These are phyloP conservation scores for Saturnispora halmiae DNA, from an alignment of 805 yeast genomes.

Conservation along the genomic window DNA sequence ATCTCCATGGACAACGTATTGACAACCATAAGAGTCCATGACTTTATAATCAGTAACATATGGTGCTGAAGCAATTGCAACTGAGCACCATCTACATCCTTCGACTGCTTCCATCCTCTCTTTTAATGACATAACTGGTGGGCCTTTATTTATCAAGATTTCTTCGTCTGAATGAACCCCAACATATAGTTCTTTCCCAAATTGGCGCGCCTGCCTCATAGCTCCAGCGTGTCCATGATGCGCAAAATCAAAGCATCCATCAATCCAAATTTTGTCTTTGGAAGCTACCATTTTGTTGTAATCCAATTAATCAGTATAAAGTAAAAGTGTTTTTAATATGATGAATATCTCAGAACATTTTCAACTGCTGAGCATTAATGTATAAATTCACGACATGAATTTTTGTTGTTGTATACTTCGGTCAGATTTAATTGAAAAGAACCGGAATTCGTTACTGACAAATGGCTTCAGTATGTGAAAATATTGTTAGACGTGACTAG, in stretches of 20 bases:
- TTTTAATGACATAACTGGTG: slow-evolving; percentile 77
- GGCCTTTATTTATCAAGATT: slow-evolving; percentile 76
- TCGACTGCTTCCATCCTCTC: slow-evolving; percentile 82
- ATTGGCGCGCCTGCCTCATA: slow-evolving; percentile 80
- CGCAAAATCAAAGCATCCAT: slow-evolving; percentile 96
- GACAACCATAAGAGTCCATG: slow-evolving; percentile 65
- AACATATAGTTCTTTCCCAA: slow-evolving; percentile 66
- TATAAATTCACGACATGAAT: no score
- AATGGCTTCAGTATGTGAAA: no score
- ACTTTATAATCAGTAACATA: slow-evolving; percentile 84
- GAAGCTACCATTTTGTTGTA: slow-evolving; percentile 10
- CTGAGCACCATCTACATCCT: slow-evolving; percentile 84
- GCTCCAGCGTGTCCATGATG: slow-evolving; percentile 99
- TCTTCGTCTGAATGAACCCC: slow-evolving; percentile 94
- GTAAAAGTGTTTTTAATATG: not conserved
- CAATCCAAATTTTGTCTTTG: slow-evolving; percentile 63
- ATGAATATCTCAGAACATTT: not conserved
- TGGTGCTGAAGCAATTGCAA: slow-evolving; percentile 70
- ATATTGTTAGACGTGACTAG: no score
- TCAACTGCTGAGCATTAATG: no score
- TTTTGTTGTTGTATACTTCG: no score
- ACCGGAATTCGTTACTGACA: no score
- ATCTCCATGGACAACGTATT: slow-evolving; percentile 96
- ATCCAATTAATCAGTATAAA: slow-evolving; percentile 8
- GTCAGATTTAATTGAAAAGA: no score